Conservation (phyloP, 2,329 filamentous ascomycete genomes). For the Beauveria scarabaeidicola region DNA sequence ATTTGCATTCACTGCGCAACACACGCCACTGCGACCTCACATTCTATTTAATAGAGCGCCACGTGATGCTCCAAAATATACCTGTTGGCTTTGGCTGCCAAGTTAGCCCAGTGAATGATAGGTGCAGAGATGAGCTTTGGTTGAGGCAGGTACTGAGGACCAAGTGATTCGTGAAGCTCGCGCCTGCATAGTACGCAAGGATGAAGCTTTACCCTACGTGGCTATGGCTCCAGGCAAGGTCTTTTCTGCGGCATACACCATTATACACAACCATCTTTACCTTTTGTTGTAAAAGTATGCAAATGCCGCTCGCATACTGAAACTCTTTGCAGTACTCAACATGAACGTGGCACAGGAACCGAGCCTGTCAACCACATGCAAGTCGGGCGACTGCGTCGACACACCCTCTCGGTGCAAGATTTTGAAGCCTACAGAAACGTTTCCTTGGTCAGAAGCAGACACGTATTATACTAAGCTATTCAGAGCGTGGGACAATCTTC, state of each 20-base stretch:
- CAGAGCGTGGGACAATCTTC: slow-evolving; percentile 6
- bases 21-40: not conserved
- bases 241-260: not conserved
- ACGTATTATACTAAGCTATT: slow-evolving; percentile 7
- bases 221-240: not conserved
- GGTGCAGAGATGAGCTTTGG: not conserved
- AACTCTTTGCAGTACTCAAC: not conserved
- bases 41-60: not conserved
- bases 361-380: not conserved
- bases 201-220: not conserved
- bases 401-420: not conserved
- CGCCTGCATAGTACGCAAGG: not conserved
- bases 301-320: not conserved
- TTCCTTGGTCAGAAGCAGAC: slow-evolving; percentile 2
- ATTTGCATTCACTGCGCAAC: not conserved
- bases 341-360: not conserved
- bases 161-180: not conserved
- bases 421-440: not conserved
- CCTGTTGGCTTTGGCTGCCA: not conserved
- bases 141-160: not conserved
- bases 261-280: not conserved
- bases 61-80: not conserved
- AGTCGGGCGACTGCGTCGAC: not conserved
- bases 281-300: not conserved
- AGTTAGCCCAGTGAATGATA: not conserved